Conservation (phyloP, 106 monocot genomes). For the Phalaenopsis equestris region DNA sequence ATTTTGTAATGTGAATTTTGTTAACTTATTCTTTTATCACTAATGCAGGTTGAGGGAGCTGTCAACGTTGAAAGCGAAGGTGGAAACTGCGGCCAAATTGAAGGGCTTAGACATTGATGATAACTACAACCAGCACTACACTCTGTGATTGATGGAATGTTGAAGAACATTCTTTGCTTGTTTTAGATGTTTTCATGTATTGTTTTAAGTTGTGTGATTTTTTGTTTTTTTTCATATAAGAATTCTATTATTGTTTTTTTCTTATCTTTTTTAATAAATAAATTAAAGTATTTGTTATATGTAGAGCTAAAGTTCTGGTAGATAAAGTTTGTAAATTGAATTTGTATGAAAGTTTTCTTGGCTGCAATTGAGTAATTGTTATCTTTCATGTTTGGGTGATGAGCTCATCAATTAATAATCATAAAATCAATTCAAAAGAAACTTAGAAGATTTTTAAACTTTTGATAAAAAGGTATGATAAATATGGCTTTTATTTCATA, state of each 20-base stretch:
- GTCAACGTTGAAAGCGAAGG: conserved; percentile 55
- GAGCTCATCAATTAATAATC: too few species aligned
- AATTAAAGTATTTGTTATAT: background rate
- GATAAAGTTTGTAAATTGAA: too few species aligned
- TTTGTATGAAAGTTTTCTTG: too few species aligned
- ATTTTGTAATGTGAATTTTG: too few species aligned
- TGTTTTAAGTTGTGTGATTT: background rate
- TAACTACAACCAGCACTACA: conserved; percentile 51
- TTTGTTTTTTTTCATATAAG: background rate
- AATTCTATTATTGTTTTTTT: too few species aligned
- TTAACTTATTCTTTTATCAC: too few species aligned
- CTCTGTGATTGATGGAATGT: conserved; percentile 17
- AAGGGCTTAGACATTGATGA: conserved; percentile 60
- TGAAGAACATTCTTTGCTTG: background rate
- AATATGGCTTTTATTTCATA: too few species aligned
- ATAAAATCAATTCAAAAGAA: too few species aligned
- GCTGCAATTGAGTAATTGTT: too few species aligned
- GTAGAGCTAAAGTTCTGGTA: background rate
- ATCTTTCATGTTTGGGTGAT: too few species aligned
- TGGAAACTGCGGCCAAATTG: conserved; percentile 48
- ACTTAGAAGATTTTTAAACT: too few species aligned
- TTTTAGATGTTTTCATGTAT: background rate
- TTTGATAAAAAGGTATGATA: too few species aligned
- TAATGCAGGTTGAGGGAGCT: conserved; percentile 47
- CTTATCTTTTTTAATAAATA: background rate